Percentiles rank a stretch among this genome's conserved stretches.
These are phyloP conservation scores for Phaeotremella skinneri DNA, from an alignment of 768 basidiomycete genomes.

Conservation along the genomic window DNA sequence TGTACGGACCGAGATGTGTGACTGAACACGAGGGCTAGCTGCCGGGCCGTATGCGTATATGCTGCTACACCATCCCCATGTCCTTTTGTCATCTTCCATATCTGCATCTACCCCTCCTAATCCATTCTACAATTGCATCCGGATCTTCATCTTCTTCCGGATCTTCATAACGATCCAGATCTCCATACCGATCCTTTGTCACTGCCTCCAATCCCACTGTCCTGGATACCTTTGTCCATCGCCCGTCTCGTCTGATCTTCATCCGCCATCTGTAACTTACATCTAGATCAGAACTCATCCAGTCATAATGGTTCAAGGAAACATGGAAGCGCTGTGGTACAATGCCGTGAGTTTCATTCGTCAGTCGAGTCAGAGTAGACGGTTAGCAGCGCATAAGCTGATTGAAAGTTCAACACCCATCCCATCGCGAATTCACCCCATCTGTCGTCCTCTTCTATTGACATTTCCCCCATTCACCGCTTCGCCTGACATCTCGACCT, in stretches of 20 bases:
- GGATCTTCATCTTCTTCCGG: too few species aligned
- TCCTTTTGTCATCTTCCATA: too few species aligned
- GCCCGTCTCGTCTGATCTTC: neutral
- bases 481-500: conserved; percentile 6
- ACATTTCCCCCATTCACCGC: neutral
- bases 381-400: neutral
- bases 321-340: conserved; percentile 75
- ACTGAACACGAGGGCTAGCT: too few species aligned
- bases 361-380: neutral
- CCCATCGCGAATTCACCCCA: too few species aligned
- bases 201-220: neutral
- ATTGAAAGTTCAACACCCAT: too few species aligned
- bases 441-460: conserved; percentile 7
- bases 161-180: neutral
- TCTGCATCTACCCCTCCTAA: too few species aligned
- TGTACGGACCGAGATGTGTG: too few species aligned
- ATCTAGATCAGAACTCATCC: conserved; percentile 6
- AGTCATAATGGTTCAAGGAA: conserved; percentile 29
- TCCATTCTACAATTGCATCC: too few species aligned
- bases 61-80: too few species aligned
- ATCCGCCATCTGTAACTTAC: neutral
- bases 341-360: conserved; percentile 56
- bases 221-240: neutral
- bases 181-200: neutral
- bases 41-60: too few species aligned